Evolutionary conservation across 768 basidiomycete species (phyloP).

Genomic region (Cubamyces lactineus): DNA sequence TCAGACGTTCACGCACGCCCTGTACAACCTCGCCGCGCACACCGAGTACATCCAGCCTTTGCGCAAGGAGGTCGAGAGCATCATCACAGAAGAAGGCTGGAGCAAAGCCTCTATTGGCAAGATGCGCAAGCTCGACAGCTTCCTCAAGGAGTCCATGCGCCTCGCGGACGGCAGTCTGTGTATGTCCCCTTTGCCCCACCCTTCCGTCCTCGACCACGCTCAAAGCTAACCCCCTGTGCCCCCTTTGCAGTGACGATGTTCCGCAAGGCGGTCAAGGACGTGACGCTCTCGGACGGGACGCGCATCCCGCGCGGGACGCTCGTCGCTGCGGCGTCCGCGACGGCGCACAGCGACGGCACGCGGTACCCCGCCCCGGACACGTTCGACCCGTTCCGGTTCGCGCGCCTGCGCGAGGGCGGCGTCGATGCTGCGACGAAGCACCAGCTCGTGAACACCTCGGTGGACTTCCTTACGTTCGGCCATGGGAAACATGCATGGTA

Average conservation of each 20-base stretch:
- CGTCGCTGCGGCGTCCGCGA: slow-evolving; percentile 24
- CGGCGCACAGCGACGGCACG: slow-evolving; percentile 34
- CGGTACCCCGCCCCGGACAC: slow-evolving; percentile 30
- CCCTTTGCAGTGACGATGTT: slow-evolving; percentile 31
- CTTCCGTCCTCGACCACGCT: background rate
- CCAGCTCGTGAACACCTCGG: slow-evolving; percentile 40
- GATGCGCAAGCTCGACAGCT: slow-evolving; percentile 53
- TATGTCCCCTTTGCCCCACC: background rate
- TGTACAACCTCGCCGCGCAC: slow-evolving; percentile 35
- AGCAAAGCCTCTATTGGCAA: slow-evolving; percentile 44
- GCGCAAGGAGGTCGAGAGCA: slow-evolving; percentile 35
- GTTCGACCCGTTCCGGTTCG: slow-evolving; percentile 58
- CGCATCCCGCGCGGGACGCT: slow-evolving; percentile 32
- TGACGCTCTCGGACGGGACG: slow-evolving; percentile 43
- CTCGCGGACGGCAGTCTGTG: slow-evolving; percentile 28
- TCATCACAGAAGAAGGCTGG: slow-evolving; percentile 40
- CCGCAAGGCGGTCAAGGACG: slow-evolving; percentile 36
- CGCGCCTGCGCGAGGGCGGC: slow-evolving; percentile 33
- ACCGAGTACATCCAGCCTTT: slow-evolving; percentile 35
- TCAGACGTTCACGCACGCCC: slow-evolving; percentile 36
- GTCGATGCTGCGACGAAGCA: slow-evolving; percentile 39
- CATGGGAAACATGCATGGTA: slow-evolving; percentile 38
- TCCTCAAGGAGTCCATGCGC: slow-evolving; percentile 49
- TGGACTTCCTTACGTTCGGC: slow-evolving; percentile 34
- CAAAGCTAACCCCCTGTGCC: background rate